phyloP scores from a whole-genome alignment of 176 grass and related monocot species.

The Dendrocalamus sinicus region DNA sequence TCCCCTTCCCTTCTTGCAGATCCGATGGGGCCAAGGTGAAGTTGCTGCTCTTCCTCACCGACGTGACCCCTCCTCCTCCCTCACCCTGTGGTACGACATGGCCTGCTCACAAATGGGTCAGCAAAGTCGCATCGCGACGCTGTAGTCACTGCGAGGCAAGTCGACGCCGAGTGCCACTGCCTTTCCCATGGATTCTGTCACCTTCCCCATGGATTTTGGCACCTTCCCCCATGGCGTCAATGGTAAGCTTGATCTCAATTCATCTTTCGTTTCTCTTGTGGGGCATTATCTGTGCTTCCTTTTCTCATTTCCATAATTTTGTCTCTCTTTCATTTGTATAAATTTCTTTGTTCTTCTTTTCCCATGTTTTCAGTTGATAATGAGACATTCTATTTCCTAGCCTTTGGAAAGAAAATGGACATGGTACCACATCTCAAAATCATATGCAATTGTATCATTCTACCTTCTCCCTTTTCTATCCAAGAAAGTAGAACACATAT shows the following conservation, averaged over 20 bases:
- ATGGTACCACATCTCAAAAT: slow-evolving; percentile 5
- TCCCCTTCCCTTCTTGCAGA: too few species aligned
- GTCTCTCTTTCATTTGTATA: neutral
- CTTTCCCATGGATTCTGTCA: too few species aligned
- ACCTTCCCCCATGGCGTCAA: slow-evolving; percentile 50
- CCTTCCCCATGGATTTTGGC: too few species aligned
- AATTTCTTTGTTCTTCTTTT: neutral
- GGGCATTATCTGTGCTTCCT: neutral
- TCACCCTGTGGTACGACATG: too few species aligned
- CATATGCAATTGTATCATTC: neutral
- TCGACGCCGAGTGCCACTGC: too few species aligned
- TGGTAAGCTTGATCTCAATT: slow-evolving; percentile 32
- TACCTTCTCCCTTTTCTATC: neutral
- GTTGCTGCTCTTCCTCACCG: too few species aligned
- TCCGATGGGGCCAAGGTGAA: too few species aligned
- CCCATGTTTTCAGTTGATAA: neutral
- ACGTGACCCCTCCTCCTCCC: too few species aligned
- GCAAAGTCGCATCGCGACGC: too few species aligned
- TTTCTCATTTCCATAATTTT: neutral
- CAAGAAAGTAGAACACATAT: neutral
- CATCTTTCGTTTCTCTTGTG: neutral
- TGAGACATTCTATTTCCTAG: neutral
- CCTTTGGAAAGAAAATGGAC: neutral
- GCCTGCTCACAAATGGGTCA: too few species aligned
- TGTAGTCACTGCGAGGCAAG: too few species aligned